These are phyloP conservation scores for Fusarium nodosum DNA, from an alignment of 2,329 filamentous ascomycete species.

Conservation along the genomic window DNA sequence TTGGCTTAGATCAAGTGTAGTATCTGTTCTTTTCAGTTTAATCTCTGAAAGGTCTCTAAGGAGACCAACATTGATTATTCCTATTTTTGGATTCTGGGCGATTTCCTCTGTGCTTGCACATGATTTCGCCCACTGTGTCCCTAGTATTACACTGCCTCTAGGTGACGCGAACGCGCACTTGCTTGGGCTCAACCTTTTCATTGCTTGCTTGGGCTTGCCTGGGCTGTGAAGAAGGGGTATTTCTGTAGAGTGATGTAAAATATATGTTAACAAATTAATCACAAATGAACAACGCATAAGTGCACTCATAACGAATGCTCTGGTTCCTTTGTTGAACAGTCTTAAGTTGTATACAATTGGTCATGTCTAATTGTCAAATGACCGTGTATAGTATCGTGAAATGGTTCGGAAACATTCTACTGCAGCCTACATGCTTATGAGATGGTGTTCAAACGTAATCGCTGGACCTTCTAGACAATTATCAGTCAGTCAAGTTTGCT, in stretches of 20 bases:
- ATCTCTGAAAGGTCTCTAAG: conserved; percentile 38
- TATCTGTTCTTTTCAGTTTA: conserved; percentile 41
- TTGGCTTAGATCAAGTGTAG: conserved; percentile 40
- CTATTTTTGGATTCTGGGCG: conserved; percentile 28
- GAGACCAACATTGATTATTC: conserved; percentile 36
- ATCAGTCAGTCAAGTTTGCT: not conserved
- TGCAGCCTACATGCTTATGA: accelerated
- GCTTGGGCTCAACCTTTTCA: conserved; percentile 29
- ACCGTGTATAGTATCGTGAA: not conserved
- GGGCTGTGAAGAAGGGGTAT: conserved; percentile 13
- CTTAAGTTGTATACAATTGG: no score
- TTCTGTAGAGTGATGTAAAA: no score
- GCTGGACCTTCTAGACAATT: not conserved
- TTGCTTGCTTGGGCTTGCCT: conserved; percentile 22
- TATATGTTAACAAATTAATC: no score
- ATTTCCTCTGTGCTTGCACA: conserved; percentile 37
- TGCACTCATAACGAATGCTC: no score
- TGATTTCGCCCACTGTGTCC: conserved; percentile 29
- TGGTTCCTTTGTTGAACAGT: no score
- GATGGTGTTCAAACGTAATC: not conserved
- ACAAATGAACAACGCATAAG: no score
- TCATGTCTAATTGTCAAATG: no score
- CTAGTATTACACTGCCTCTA: conserved; percentile 40
- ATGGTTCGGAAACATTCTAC: not conserved
- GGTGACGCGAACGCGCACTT: conserved; percentile 35